Conservation (phyloP, 257 asterid genomes). For the Solanum rostratum region DNA sequence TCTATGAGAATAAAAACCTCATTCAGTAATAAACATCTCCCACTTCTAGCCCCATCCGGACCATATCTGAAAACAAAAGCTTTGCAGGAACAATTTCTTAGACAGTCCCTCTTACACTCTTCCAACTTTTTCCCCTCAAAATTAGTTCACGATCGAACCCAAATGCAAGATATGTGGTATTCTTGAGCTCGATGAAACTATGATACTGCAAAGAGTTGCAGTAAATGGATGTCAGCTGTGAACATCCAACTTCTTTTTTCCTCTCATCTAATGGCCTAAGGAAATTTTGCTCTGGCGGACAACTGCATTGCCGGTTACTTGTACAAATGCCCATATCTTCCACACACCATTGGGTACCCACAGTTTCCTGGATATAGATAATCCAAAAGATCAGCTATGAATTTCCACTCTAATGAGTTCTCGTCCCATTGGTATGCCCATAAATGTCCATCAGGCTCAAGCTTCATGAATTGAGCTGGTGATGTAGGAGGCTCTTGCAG, state of each 20-base stretch:
- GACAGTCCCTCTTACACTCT: neutral
- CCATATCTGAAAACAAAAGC: neutral
- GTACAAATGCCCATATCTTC: neutral
- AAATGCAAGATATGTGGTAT: neutral
- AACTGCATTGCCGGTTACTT: neutral
- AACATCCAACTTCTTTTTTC: neutral
- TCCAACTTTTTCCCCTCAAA: neutral
- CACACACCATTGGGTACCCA: neutral
- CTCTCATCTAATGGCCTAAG: neutral
- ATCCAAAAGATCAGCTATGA: too few relatives aligned
- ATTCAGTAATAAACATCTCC: too few relatives aligned
- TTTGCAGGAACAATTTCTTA: neutral
- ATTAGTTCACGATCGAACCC: neutral
- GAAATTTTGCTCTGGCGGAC: neutral
- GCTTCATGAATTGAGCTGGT: neutral
- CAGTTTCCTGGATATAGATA: neutral
- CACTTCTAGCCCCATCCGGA: too few relatives aligned
- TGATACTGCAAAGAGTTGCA: neutral
- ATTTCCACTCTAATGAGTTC: too few relatives aligned
- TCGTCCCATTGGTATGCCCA: neutral
- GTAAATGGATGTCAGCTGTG: neutral
- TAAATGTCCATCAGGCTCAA: neutral
- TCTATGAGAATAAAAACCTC: too few relatives aligned
- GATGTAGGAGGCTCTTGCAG: neutral
- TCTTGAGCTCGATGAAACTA: neutral